Percentiles rank a stretch among this genome's conserved stretches.
Evolutionary conservation across 2,329 filamentous ascomycete species (phyloP).

Genomic region (Teratosphaeria destructans): DNA sequence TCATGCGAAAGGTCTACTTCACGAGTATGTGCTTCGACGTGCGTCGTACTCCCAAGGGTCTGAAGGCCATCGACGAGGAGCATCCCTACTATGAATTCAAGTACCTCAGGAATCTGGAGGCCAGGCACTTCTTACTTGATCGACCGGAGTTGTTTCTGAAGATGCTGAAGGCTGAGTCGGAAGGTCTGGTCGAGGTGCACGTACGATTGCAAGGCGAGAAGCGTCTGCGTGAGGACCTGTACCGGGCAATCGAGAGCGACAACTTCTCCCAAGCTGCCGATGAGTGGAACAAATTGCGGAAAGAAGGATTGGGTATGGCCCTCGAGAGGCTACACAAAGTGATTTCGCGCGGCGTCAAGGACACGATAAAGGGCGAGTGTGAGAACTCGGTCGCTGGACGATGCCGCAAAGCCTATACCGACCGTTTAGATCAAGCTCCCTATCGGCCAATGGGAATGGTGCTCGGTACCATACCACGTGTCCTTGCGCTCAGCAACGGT

Average conservation of each 20-base stretch:
- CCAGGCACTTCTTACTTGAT: conserved; percentile 56
- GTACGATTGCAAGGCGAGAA: conserved; percentile 67
- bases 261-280: conserved; percentile 92
- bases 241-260: conserved; percentile 80
- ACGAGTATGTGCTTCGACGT: conserved; percentile 76
- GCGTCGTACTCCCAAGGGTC: conserved; percentile 82
- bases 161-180: conserved; percentile 95
- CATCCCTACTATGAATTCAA: conserved; percentile 98
- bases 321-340: conserved; percentile 71
- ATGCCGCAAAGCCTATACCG: conserved; percentile 80
- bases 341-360: conserved; percentile 87
- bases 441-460: conserved; percentile 92
- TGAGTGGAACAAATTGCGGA: conserved; percentile 83
- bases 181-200: conserved; percentile 79
- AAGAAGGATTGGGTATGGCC: conserved; percentile 72
- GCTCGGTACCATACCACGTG: conserved; percentile 75
- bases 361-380: conserved; percentile 84
- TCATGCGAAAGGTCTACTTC: conserved; percentile 75
- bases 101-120: conserved; percentile 79
- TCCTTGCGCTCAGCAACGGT: conserved; percentile 79
- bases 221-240: conserved; percentile 65
- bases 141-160: conserved; percentile 85
- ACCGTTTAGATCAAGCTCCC: conserved; percentile 86
- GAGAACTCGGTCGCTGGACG: conserved; percentile 83
- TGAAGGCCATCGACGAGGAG: conserved; percentile 86